A percentile compares a stretch with the other conserved stretches of the same genome.
These are phyloP conservation scores for Papiliotrema flavescens DNA, from an alignment of 1,284 basidiomycete genomes.

Conservation along the genomic window DNA sequence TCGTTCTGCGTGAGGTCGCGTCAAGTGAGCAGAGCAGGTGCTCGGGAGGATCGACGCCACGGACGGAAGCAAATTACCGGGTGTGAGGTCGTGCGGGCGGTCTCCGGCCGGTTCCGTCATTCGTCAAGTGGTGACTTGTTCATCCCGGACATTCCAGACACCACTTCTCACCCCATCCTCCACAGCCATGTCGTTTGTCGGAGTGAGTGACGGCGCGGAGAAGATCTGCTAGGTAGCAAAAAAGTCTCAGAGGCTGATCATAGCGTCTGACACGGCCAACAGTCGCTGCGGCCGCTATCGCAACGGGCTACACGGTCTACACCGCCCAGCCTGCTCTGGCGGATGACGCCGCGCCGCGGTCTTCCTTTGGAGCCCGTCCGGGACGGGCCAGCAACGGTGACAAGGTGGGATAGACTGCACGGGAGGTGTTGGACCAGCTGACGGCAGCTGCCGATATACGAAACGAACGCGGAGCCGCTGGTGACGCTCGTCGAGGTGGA, in stretches of 20 bases:
- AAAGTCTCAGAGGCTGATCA: not conserved
- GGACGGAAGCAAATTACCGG: not conserved
- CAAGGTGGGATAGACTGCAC: slow-evolving; percentile 23
- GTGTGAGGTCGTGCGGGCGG: too few species aligned
- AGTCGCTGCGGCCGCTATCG: not conserved
- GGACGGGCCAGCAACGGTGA: slow-evolving; percentile 30
- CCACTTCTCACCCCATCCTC: not conserved
- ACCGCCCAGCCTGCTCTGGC: slow-evolving; percentile 1
- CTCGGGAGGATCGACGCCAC: not conserved
- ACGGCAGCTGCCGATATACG: slow-evolving; percentile 73
- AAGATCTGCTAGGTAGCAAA: not conserved
- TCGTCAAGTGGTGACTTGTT: not conserved
- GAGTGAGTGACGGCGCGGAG: not conserved
- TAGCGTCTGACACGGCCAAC: slow-evolving; percentile 3
- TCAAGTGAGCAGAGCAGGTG: not conserved
- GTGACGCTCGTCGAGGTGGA: slow-evolving; percentile 68
- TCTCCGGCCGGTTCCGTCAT: not conserved
- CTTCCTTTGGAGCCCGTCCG: slow-evolving; percentile 15
- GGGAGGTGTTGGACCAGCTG: not conserved
- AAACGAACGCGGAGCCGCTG: slow-evolving; percentile 49
- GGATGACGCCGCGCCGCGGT: not conserved
- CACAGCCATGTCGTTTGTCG: not conserved
- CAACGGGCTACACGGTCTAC: slow-evolving; percentile 3
- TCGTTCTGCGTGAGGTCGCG: not conserved
- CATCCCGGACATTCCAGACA: not conserved